Conservation (phyloP, 805 yeast species). For the Candida rishiriensis region DNA sequence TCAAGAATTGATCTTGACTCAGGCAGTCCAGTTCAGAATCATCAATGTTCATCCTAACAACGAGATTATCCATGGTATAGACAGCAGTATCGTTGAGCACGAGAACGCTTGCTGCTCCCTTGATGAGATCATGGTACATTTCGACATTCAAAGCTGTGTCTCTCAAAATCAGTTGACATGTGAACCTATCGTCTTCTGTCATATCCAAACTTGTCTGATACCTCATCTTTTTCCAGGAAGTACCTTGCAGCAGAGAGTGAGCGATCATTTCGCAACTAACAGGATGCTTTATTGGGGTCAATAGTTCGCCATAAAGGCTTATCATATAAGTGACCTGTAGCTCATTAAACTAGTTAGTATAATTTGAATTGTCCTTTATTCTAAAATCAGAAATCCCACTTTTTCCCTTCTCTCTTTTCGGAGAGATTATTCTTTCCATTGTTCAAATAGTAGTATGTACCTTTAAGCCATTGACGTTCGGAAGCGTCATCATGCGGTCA, state of each 20-base stretch:
- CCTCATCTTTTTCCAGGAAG: constrained; percentile 11
- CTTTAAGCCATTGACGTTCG: too few relatives aligned
- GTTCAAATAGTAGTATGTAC: too few relatives aligned
- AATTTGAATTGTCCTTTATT: too few relatives aligned
- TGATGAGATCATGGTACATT: constrained; percentile 12
- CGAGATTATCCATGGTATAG: constrained; percentile 6
- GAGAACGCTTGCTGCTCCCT: constrained; percentile 8
- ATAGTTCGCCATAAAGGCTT: constrained; percentile 5
- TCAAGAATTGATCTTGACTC: constrained; percentile 1
- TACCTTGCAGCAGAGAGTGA: constrained; percentile 13
- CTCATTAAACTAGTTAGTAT: background rate
- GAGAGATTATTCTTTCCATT: too few relatives aligned
- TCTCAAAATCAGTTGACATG: constrained; percentile 9
- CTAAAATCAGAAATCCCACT: too few relatives aligned
- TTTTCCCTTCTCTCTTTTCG: too few relatives aligned
- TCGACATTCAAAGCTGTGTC: constrained; percentile 10
- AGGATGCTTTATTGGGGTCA: constrained; percentile 9
- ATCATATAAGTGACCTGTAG: constrained; percentile 7
- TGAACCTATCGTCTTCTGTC: background rate
- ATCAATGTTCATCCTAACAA: constrained; percentile 5
- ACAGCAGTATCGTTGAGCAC: constrained; percentile 7
- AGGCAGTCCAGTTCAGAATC: constrained; percentile 3
- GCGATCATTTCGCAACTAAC: constrained; percentile 15
- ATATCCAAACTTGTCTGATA: constrained; percentile 4
- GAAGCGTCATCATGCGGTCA: too few relatives aligned